Conservation (phyloP, 805 yeast genomes). For the Schizosaccharomyces lindneri region DNA sequence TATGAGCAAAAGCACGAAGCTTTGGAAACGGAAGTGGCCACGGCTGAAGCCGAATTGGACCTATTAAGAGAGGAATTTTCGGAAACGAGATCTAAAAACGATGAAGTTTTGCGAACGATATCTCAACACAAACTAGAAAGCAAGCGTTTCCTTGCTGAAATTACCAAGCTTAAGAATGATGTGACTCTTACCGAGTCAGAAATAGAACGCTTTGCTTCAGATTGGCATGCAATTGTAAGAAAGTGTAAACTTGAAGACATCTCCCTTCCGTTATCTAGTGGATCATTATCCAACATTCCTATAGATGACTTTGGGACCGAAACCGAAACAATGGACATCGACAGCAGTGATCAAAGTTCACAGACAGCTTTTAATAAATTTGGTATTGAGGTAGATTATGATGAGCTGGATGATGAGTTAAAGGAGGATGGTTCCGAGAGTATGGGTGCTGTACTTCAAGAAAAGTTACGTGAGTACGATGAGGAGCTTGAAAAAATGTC, state of each 20-base stretch:
- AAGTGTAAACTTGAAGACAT: conserved; percentile 54
- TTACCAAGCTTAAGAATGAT: conserved; percentile 3
- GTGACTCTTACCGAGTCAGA: conserved; percentile 7
- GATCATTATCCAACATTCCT: conserved; percentile 35
- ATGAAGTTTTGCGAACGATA: conserved; percentile 4
- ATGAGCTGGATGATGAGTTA: conserved; percentile 20
- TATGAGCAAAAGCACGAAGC: conserved; percentile 16
- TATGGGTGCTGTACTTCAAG: conserved; percentile 10
- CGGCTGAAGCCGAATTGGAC: conserved; percentile 14
- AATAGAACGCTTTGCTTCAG: conserved; percentile 13
- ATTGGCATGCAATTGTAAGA: conserved; percentile 33
- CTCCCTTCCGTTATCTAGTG: conserved; percentile 34
- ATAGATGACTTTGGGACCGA: conserved; percentile 18
- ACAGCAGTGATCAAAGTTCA: conserved; percentile 8
- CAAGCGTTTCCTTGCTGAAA: neutral
- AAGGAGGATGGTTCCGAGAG: conserved; percentile 14
- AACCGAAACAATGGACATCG: conserved; percentile 10
- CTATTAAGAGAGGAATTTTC: conserved; percentile 9
- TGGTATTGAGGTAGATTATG: conserved; percentile 30
- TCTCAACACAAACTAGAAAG: neutral
- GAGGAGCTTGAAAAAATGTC: conserved; percentile 22
- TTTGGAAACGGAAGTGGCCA: conserved; percentile 20
- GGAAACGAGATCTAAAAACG: conserved; percentile 6
- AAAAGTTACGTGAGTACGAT: conserved; percentile 10
- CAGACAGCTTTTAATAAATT: conserved; percentile 5